Conservation (phyloP, 805 yeast species). For the Candida nonsorbophila region DNA sequence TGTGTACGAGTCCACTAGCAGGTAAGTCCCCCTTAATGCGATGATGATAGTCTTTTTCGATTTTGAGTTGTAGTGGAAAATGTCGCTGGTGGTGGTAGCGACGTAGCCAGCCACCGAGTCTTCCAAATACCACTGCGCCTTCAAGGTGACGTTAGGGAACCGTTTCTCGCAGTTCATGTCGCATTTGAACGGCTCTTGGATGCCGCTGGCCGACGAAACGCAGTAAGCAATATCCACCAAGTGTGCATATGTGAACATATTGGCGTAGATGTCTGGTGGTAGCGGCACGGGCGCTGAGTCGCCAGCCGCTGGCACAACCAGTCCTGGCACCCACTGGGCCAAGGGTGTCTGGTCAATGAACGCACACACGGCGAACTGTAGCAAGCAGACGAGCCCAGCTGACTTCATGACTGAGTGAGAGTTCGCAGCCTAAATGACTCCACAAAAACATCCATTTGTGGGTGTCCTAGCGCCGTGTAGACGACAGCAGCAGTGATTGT, state of each 20-base stretch:
- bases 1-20: conserved; percentile 32
- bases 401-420: too few relatives aligned
- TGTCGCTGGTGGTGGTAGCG: conserved; percentile 22
- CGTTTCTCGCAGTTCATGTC: conserved; percentile 25
- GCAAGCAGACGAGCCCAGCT: too few relatives aligned
- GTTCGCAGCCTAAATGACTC: too few relatives aligned
- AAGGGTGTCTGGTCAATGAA: too few relatives aligned
- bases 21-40: conserved; percentile 40
- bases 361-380: too few relatives aligned
- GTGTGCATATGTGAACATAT: conserved; percentile 34
- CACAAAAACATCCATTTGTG: too few relatives aligned
- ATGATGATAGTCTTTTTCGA: conserved; percentile 25
- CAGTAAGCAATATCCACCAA: conserved; percentile 41
- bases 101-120: conserved; percentile 36
- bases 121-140: conserved; percentile 37
- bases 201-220: conserved; percentile 20
- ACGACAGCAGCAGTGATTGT: too few relatives aligned
- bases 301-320: too few relatives aligned
- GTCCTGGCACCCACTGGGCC: too few relatives aligned
- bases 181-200: conserved; percentile 36
- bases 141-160: conserved; percentile 32
- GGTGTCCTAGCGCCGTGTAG: too few relatives aligned
- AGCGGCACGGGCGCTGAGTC: conserved; percentile 17
- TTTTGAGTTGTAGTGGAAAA: conserved; percentile 14
- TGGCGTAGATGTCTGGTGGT: conserved; percentile 17